Percentiles rank a stretch among this genome's conserved stretches.
These are phyloP conservation scores for Licmophora abbreviata DNA, from an alignment of 108 stramenopile species.

Conservation along the genomic window DNA sequence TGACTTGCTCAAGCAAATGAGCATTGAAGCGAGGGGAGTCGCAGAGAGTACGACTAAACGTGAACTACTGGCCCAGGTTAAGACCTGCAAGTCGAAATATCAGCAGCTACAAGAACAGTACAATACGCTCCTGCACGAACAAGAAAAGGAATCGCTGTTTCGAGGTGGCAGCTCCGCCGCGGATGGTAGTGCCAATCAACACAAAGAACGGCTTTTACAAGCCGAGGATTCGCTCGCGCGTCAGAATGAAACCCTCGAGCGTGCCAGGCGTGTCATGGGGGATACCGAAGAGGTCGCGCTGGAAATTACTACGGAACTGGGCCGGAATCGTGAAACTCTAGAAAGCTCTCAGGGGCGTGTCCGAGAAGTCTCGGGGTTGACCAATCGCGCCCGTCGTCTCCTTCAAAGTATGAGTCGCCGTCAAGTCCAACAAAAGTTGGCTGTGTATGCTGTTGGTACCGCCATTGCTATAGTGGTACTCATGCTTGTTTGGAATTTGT, in stretches of 20 bases:
- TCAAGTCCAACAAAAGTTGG: conserved; percentile 86
- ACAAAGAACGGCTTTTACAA: conserved; percentile 44
- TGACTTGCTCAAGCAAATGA: conserved; percentile 94
- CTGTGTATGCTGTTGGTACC: conserved; percentile 75
- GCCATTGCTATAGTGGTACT: conserved; percentile 45
- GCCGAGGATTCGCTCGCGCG: conserved; percentile 61
- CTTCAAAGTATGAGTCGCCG: conserved; percentile 84
- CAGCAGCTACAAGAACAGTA: conserved; percentile 40
- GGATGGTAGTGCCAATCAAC: conserved; percentile 11
- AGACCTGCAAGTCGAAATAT: conserved; percentile 33
- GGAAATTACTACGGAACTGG: conserved; percentile 90
- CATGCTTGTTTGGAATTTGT: conserved; percentile 24
- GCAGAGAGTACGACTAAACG: conserved; percentile 57
- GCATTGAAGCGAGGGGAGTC: conserved; percentile 81
- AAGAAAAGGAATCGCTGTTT: conserved; percentile 8
- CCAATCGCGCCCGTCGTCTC: conserved; percentile 84
- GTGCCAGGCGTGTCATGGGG: conserved; percentile 84
- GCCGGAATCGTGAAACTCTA: conserved; percentile 88
- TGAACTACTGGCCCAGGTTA: conserved; percentile 66
- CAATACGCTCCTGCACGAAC: conserved; percentile 27
- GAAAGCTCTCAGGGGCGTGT: conserved; percentile 78
- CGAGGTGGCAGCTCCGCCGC: conserved; percentile 9
- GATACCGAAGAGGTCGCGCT: conserved; percentile 92
- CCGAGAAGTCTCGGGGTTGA: conserved; percentile 81
- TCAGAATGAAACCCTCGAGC: conserved; percentile 84